Evolutionary conservation across 2,329 filamentous ascomycete genomes (phyloP), one percentile per base, ranked within the genome.

Genomic region (Aspergillus sp.): DNA sequence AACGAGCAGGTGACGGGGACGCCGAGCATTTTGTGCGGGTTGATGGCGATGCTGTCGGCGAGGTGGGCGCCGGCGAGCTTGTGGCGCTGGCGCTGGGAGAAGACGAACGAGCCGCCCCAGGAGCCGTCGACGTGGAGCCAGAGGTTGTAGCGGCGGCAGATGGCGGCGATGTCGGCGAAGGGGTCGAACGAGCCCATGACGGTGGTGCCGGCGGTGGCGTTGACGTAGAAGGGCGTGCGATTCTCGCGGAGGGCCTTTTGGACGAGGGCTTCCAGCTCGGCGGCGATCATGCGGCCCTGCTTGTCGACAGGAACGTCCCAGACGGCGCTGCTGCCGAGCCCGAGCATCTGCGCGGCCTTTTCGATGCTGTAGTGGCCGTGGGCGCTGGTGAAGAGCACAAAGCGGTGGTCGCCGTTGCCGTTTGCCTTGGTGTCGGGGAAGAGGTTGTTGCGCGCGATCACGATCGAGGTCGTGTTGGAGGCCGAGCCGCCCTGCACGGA

Each of bases 1-100:
- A 95, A 96, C 0, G 88, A 92, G 74, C 92, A 97, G 0, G 92
- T 96, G 38, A 95, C 76, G 0, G 94, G 93, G 2, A 90, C 89
- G 53, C 90, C 90, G 67, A 97, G 82, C 94, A 97, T 97, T 76
- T 97, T 97, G 76, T 99, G 94, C 52, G 94, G 92, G 71, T 95
- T 97, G 50, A 96, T 82, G 2, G 91, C 90, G 36, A 97, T 77
- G 13, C 85, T 90, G 71, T 96, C 82, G 9, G 92, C 94, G 38
- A 87, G 79, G 42, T 91, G 80, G 2, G 82, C 77, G 13, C 93
- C 93, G 1, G 76, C 70, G 9, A 97, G 75, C 66, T 90, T 89
- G 49, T 74, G 62, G 43, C 75, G 76, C 41, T 88, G 86, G 52
- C 74, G 74, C n/a, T 78, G 63, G 0, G 85, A 88, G 73, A 97